Evolutionary conservation across 805 yeast species (phyloP), one percentile per base, ranked within the genome.

Genomic region (Hanseniaspora hatyaiensis): DNA sequence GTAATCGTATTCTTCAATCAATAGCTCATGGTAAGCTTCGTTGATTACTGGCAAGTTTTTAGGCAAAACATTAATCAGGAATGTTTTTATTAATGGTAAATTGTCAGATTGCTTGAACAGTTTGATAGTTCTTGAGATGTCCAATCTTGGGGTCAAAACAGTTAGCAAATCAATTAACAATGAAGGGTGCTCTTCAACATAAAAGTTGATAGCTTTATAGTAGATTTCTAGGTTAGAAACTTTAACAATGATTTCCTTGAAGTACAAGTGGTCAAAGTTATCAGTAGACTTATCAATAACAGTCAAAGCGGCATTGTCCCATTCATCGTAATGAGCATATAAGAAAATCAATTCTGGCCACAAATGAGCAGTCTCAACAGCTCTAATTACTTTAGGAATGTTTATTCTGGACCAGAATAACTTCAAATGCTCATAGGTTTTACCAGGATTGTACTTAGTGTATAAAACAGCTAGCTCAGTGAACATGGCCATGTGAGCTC

Each of bases 401-500:
- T 92, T 92, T 65, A 92, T 76, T 69, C 98, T 82, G 12, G 96
- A 87, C 97, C 97, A 92, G 77, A 92, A 92, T 59, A 92, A 71
- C 65, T 88, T 88, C 75, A 92, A 74, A 67, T 92, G 97, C 67
- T 92, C 97, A 86, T 85, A 83, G 48, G 94, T 83, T 67, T 78
- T 82, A 44, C 78, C 83, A 24, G 96, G 95, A 52, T 78, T 76
- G 67, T 88, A 92, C 65, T 88, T 89, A 54, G 94, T 75, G 69
- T 89, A 92, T 56, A 92, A 71, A 40, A 84, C 73, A 19, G 97
- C 95, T 57, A 92, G 74, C 66, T 88, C 96, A 9, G 98, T 92
- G 65, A 92, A 92, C 96, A 92, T 89, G 57, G 97, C 98, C 98
- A 92, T 92, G 63, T 92, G 98, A 32, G 98, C 98, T 65, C 98